phyloP scores from a whole-genome alignment of 2,329 filamentous ascomycete species.

The Coniochaeta sp. region DNA sequence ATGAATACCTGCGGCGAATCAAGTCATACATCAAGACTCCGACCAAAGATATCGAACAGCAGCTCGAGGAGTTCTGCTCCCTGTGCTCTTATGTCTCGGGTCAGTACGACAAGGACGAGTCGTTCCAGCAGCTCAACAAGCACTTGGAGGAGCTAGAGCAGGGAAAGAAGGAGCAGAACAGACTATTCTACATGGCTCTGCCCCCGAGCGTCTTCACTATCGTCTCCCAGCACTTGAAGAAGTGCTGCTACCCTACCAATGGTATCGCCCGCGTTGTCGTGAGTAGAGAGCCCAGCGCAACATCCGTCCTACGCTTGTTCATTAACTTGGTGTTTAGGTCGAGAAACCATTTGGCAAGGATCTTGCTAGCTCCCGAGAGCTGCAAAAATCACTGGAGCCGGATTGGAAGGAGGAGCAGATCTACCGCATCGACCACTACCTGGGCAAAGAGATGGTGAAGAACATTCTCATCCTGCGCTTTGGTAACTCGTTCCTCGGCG shows the following conservation, averaged over 20 bases:
- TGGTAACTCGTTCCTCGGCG: conserved; percentile 96
- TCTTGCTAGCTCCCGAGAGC: conserved; percentile 83
- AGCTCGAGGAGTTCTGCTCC: conserved; percentile 81
- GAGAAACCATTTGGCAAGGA: conserved; percentile 99
- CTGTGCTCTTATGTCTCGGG: conserved; percentile 93
- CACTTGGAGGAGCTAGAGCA: conserved; percentile 82
- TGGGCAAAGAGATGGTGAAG: conserved; percentile 99
- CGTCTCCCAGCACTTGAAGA: conserved; percentile 94
- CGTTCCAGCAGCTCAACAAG: conserved; percentile 77
- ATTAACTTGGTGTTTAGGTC: conserved; percentile 49
- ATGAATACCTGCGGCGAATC: conserved; percentile 89
- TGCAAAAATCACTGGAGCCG: conserved; percentile 89
- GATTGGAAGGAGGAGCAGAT: conserved; percentile 99
- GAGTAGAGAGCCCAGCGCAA: conserved; percentile 28
- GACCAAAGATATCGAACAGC: conserved; percentile 93
- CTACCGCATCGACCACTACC: conserved; percentile 98
- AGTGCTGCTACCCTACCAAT: conserved; percentile 87
- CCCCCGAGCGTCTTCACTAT: conserved; percentile 97
- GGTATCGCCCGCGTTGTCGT: conserved; percentile 94
- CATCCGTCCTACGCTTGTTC: not conserved
- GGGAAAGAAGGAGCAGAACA: conserved; percentile 73
- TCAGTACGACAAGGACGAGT: conserved; percentile 95
- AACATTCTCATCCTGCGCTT: conserved; percentile 97
- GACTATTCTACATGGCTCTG: conserved; percentile 98
- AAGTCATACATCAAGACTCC: conserved; percentile 98